Evolutionary conservation across 805 yeast genomes (phyloP), one percentile per base, ranked within the genome.

Genomic region (Zygosaccharomyces pseudorouxii): DNA sequence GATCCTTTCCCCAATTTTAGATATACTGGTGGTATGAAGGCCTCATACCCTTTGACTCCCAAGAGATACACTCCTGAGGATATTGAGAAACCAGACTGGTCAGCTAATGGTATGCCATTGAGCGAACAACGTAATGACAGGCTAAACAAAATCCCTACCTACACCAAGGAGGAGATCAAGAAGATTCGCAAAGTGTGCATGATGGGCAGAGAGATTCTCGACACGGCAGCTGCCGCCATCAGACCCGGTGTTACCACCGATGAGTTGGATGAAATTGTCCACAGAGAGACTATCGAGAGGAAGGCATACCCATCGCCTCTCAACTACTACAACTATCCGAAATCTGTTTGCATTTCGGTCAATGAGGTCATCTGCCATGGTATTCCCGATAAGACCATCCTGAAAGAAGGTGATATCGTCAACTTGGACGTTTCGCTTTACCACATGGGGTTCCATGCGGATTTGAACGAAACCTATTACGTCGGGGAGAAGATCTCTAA

Each of bases 321-420:
- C 55, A 93, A 93, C 72, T 93, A 93, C 72, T 90, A 84, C 72
- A 86, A 89, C 69, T 93, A 81, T 72, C 97, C 98, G 38, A 90
- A 89, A 65, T 81, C 93, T 19, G 78, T 88, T 37, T 93, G 99
- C 70, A 89, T 96, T 1, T 89, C 97, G 2, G 84, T 93, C 38
- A 93, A 93, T 69, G 99, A 93, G 73, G 82, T 89, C 49, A 86
- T 93, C 52, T 93, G 99, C 67, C 99, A 93, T 68, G 99, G 99
- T 54, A 86, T 93, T 50, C 99, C 99, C 23, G 99, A 93, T 69
- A 78, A 86, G 71, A 78, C 90, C 47, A 82, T 82, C 29, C 76
- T 93, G 54, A 71, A 87, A 66, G 98, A 92, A 56, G 99, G 99
- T 51, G 99, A 93, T 65, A 92, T 93, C 57, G 78, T 93, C 52